Conservation (phyloP, 2,329 filamentous ascomycete genomes). For the Pyrenophora tritici-repentis region DNA sequence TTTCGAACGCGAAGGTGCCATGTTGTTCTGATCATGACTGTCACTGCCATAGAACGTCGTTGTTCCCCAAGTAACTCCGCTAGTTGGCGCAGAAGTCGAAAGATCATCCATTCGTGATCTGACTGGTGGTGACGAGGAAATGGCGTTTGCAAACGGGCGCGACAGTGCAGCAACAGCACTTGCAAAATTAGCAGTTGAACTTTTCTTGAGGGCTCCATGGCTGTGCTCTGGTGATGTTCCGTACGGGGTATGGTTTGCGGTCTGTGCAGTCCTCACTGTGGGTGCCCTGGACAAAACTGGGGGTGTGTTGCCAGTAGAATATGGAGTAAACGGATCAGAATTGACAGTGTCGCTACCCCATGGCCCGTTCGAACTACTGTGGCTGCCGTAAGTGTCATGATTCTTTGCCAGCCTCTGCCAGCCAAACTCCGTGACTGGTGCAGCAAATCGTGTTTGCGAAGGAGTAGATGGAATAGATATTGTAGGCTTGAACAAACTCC, state of each 20-base stretch:
- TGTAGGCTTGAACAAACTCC: conserved; percentile 50
- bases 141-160: conserved; percentile 46
- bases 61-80: conserved; percentile 55
- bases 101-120: conserved; percentile 46
- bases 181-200: conserved; percentile 46
- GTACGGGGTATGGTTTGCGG: conserved; percentile 48
- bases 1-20: conserved; percentile 39
- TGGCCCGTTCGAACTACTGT: conserved; percentile 57
- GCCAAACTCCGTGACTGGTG: conserved; percentile 36
- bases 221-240: conserved; percentile 50
- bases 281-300: conserved; percentile 52
- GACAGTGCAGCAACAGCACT: conserved; percentile 48
- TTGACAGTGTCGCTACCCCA: conserved; percentile 50
- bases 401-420: conserved; percentile 39
- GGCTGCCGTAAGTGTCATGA: conserved; percentile 53
- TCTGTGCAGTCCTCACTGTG: conserved; percentile 40
- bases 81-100: conserved; percentile 49
- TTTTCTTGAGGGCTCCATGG: conserved; percentile 38
- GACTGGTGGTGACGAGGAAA: conserved; percentile 46
- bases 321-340: conserved; percentile 56
- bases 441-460: conserved; percentile 38
- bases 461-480: conserved; percentile 42
- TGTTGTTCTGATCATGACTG: conserved; percentile 33
- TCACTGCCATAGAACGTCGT: conserved; percentile 48
- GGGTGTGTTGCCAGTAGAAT: conserved; percentile 59